Conservation (phyloP, 2,329 filamentous ascomycete genomes). For the Eutypa lata region DNA sequence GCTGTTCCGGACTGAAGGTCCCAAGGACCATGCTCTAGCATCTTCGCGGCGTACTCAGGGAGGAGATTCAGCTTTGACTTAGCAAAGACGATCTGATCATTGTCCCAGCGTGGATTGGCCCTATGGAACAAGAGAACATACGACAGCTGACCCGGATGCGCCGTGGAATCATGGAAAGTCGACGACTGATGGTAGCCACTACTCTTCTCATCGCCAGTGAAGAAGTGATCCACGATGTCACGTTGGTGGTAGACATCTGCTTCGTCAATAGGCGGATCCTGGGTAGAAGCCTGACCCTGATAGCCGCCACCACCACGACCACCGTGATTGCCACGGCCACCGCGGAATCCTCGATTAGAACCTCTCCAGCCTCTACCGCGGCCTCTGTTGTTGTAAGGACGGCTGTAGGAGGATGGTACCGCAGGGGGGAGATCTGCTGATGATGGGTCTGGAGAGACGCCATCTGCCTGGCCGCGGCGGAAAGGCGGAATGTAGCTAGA, state of each 20-base stretch:
- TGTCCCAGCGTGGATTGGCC: slow-evolving; percentile 20
- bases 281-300: slow-evolving; percentile 6
- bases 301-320: slow-evolving; percentile 4
- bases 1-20: not conserved
- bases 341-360: not conserved
- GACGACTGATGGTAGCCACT: not conserved
- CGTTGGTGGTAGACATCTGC: slow-evolving; percentile 7
- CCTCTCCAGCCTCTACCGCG: not conserved
- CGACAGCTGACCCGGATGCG: slow-evolving; percentile 12
- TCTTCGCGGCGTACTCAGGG: slow-evolving; percentile 20
- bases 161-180: slow-evolving; percentile 16
- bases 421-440: not conserved
- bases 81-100: slow-evolving; percentile 20
- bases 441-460: not conserved
- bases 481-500: not conserved
- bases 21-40: slow-evolving; percentile 19
- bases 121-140: slow-evolving; percentile 17
- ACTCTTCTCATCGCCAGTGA: slow-evolving; percentile 7
- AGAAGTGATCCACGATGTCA: slow-evolving; percentile 18
- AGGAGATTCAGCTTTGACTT: slow-evolving; percentile 19
- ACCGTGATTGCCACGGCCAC: slow-evolving; percentile 5
- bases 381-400: not conserved
- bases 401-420: not conserved
- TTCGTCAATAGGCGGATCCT: slow-evolving; percentile 7
- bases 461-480: not conserved